Base-by-base conservation (phyloP, 2,329 filamentous ascomycete genomes). In the Stagonosporopsis tanaceti region DNA sequence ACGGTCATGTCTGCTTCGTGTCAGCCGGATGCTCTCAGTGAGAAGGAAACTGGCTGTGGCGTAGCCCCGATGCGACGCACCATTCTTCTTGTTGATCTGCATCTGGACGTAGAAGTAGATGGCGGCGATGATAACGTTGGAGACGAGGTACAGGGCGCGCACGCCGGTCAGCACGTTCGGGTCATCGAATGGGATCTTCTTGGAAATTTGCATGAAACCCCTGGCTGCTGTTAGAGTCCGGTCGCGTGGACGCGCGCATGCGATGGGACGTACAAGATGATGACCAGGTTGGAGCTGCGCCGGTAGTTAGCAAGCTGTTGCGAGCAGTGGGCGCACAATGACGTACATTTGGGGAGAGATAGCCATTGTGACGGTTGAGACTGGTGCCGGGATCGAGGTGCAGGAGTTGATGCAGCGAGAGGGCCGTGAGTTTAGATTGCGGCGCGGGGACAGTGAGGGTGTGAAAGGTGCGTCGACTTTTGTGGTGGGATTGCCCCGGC, bases 161-260 rank as follows among this genome's bases (percentile, higher is more conserved):
- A 90, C 85, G 58, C 82, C 79, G 67, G 85, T 85, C 56, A 90
- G 81, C 45, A 89, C 86, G 61, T 85, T 82, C n/a, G 87, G 92
- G 75, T 98, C 89, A 28, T 98, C 94, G 73, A 98, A 97, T 46
- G 93, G 92, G 61, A 99, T 88, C 80, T 89, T 92, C 87, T 98
- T 98, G 70, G 93, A 91, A 61, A 96, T 90, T 85, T 97, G 94
- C 92, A 98, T 97, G 90, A 97, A 96, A 76, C 91, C 78, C 48
- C 54, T 57, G 24, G 38, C 27, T 32, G 20, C 38, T n/a, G 39
- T 57, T 20, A 57, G 54, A 44, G 34, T 38, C 32, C n/a, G 17
- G 17, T 37, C 44, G 37, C 38, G 47, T 34, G 30, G 9, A 15
- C 32, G 27, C 30, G 34, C 44, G 54, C 32, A 37, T 52, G 35